phyloP scores from a whole-genome alignment of 1,139 yeast genomes.

The Kodamaea ohmeri region DNA sequence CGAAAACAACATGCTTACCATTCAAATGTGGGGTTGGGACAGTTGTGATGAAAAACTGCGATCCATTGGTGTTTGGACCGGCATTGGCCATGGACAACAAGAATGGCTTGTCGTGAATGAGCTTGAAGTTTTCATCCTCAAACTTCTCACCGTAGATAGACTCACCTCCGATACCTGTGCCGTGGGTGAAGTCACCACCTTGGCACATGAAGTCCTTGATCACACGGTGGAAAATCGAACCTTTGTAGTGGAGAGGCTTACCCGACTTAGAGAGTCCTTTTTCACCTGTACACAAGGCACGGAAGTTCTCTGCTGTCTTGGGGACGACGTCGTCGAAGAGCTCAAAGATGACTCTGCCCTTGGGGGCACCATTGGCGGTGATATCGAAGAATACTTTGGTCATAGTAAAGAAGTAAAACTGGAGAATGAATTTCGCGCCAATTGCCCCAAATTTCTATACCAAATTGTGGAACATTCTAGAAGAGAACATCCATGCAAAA shows the following conservation, averaged over 20 bases:
- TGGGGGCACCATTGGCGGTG: conserved; percentile 58
- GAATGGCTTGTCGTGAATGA: conserved; percentile 80
- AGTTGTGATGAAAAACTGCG: conserved; percentile 92
- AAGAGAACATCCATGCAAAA: background rate
- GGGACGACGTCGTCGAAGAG: conserved; percentile 82
- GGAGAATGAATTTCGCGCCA: too few relatives aligned
- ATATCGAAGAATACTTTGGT: conserved; percentile 70
- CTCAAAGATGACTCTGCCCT: conserved; percentile 76
- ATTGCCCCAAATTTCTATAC: too few relatives aligned
- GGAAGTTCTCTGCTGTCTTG: conserved; percentile 89
- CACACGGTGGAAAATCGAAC: conserved; percentile 85
- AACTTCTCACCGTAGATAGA: conserved; percentile 94
- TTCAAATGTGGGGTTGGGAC: conserved; percentile 81
- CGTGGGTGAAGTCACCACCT: conserved; percentile 94
- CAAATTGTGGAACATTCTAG: background rate
- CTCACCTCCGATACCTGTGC: conserved; percentile 91
- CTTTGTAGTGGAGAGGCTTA: conserved; percentile 69
- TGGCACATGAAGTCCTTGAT: conserved; percentile 91
- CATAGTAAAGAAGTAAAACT: background rate
- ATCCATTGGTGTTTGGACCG: conserved; percentile 93
- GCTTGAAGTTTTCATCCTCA: conserved; percentile 83
- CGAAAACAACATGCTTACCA: conserved; percentile 96
- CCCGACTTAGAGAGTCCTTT: conserved; percentile 67
- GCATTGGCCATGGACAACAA: conserved; percentile 95
- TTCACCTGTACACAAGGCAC: conserved; percentile 88